Conservation (phyloP, 2,329 filamentous ascomycete genomes). For the Cladophialophora chaetospira region DNA sequence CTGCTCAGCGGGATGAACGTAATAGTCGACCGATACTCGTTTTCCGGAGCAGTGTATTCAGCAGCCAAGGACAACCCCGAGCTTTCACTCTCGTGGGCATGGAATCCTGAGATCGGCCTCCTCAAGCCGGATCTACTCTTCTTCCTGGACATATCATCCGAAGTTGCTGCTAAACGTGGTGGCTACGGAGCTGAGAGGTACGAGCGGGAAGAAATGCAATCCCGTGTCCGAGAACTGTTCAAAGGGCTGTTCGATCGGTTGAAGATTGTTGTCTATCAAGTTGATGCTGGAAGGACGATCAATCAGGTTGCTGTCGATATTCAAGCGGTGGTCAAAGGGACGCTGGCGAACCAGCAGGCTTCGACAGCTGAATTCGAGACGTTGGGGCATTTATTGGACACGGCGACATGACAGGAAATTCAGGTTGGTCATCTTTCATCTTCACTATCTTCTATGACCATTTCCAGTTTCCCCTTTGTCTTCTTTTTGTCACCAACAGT, state of each 20-base stretch:
- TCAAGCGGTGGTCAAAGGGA: conserved; percentile 17
- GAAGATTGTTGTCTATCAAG: conserved; percentile 54
- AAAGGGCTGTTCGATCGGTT: conserved; percentile 49
- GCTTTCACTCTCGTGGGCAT: conserved; percentile 76
- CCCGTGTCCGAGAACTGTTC: conserved; percentile 74
- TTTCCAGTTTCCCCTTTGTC: conserved; percentile 34
- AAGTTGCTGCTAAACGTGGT: conserved; percentile 72
- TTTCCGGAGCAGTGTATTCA: conserved; percentile 90
- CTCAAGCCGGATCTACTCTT: conserved; percentile 84
- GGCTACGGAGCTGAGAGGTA: conserved; percentile 89
- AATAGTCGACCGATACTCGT: conserved; percentile 90
- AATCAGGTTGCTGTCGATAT: conserved; percentile 54
- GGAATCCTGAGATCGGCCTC: conserved; percentile 79
- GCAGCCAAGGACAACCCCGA: conserved; percentile 77
- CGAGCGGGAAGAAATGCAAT: conserved; percentile 81
- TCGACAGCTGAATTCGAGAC: conserved; percentile 38
- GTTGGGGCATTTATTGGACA: conserved; percentile 36
- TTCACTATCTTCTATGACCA: conserved; percentile 59
- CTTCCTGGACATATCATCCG: conserved; percentile 79
- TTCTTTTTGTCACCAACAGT: conserved; percentile 12
- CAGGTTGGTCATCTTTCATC: conserved; percentile 42
- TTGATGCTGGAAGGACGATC: conserved; percentile 57
- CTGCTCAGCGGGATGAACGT: conserved; percentile 71
- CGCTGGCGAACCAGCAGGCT: conserved; percentile 12
- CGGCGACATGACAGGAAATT: neutral